These are phyloP conservation scores for Cocos nucifera DNA, from an alignment of 176 grass and related monocot species.

Conservation along the genomic window DNA sequence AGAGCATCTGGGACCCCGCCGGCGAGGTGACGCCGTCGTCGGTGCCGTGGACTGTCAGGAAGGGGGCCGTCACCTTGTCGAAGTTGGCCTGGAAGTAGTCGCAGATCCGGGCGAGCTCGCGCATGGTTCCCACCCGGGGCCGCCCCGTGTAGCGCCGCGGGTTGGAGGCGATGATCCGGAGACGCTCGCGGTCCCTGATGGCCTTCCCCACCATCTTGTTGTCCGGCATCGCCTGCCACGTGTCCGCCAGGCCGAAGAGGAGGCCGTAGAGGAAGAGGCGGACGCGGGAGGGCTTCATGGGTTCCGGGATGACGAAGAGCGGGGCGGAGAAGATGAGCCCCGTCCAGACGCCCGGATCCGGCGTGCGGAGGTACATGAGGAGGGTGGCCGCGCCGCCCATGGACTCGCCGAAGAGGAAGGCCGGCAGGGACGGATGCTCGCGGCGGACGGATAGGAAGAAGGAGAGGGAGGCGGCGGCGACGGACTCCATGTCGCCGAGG, in stretches of 20 bases:
- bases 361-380: slow-evolving; percentile 57
- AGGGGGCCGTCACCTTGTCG: slow-evolving; percentile 38
- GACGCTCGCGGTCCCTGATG: slow-evolving; percentile 31
- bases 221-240: slow-evolving; percentile 56
- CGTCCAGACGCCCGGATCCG: slow-evolving; percentile 27
- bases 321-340: slow-evolving; percentile 58
- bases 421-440: slow-evolving; percentile 29
- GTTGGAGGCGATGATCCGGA: slow-evolving; percentile 45
- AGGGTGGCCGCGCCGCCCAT: slow-evolving; percentile 61
- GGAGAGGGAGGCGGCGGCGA: slow-evolving; percentile 40
- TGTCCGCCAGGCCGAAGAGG: slow-evolving; percentile 59
- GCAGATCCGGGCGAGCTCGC: slow-evolving; percentile 47
- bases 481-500: slow-evolving; percentile 56
- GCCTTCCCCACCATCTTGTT: slow-evolving; percentile 47
- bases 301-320: slow-evolving; percentile 52
- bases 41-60: slow-evolving; percentile 50
- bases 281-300: slow-evolving; percentile 45
- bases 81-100: slow-evolving; percentile 35
- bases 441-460: slow-evolving; percentile 52
- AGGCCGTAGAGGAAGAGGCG: slow-evolving; percentile 55
- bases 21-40: slow-evolving; percentile 46
- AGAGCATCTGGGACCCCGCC: slow-evolving; percentile 60
- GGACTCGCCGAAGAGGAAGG: slow-evolving; percentile 66
- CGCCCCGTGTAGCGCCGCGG: slow-evolving; percentile 34
- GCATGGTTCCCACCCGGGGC: slow-evolving; percentile 59